phyloP scores from a whole-genome alignment of 164 flowering plant species.

The Cinnamomum micranthum region DNA sequence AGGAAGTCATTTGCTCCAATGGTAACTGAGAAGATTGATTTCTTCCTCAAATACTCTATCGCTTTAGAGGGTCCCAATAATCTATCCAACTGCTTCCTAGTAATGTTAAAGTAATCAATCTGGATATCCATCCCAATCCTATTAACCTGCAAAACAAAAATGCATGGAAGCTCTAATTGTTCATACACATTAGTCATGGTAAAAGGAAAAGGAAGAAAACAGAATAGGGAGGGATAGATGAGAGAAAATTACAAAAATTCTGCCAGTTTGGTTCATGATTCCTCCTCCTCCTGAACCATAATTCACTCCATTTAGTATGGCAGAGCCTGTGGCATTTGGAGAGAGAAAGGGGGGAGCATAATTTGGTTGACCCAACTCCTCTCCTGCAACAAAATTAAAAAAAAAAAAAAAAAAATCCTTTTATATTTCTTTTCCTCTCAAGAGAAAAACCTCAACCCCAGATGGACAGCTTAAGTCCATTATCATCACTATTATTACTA shows the following conservation, averaged over 20 bases:
- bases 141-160: constrained; percentile 41
- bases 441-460: too few relatives aligned
- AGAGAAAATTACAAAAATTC: constrained; percentile 56
- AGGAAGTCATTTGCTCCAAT: constrained; percentile 90
- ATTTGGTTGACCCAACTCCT: constrained; percentile 62
- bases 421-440: too few relatives aligned
- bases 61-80: constrained; percentile 66
- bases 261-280: constrained; percentile 82
- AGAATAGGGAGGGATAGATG: not conserved
- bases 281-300: constrained; percentile 98
- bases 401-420: too few relatives aligned
- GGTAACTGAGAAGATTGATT: constrained; percentile 83
- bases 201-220: not conserved
- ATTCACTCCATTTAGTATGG: constrained; percentile 70
- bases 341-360: constrained; percentile 73
- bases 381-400: constrained; percentile 37
- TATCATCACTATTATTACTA: too few relatives aligned
- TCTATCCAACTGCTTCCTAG: constrained; percentile 60
- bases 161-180: not conserved
- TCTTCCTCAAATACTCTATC: constrained; percentile 53
- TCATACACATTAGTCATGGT: not conserved
- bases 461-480: too few relatives aligned
- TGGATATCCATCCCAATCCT: constrained; percentile 87
- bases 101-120: constrained; percentile 81
- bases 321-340: constrained; percentile 70